Conservation (phyloP, 805 yeast species). For the Cyberlindnera maritima region DNA sequence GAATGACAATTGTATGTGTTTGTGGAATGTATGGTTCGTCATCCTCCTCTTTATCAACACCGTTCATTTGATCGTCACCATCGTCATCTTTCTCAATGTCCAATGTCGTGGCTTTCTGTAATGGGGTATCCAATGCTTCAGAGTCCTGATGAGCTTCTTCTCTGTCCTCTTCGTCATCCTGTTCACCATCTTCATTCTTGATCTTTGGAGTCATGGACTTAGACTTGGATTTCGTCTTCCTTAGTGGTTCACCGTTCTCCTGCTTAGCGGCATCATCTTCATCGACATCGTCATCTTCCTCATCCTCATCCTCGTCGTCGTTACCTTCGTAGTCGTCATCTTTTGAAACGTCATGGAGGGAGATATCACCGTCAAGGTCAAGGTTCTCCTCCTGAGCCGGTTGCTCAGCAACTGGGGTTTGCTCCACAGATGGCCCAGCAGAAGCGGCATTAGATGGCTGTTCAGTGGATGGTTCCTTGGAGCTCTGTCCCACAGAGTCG, state of each 20-base stretch:
- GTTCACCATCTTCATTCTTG: conserved; percentile 15
- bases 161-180: conserved; percentile 13
- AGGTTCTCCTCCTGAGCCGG: conserved; percentile 1
- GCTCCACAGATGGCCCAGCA: neutral
- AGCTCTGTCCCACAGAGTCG: neutral
- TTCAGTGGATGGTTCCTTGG: neutral
- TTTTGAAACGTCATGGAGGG: conserved; percentile 10
- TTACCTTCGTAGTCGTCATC: conserved; percentile 14
- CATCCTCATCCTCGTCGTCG: conserved; percentile 11
- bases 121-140: conserved; percentile 1
- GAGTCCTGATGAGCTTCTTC: neutral
- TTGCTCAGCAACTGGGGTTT: neutral
- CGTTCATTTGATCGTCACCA: conserved; percentile 5
- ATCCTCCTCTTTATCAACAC: conserved; percentile 11
- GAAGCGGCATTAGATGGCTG: no score
- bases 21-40: conserved; percentile 42
- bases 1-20: conserved; percentile 80
- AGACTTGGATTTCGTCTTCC: conserved; percentile 6
- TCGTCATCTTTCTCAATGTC: conserved; percentile 8
- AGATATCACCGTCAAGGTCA: conserved; percentile 18
- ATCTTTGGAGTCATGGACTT: conserved; percentile 16
- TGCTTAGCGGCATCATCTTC: conserved; percentile 7
- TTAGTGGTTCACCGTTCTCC: conserved; percentile 13
- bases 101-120: neutral
- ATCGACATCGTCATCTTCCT: conserved; percentile 10